These are phyloP conservation scores for Rhizopogon salebrosus DNA, from an alignment of 768 basidiomycete species.

Conservation along the genomic window DNA sequence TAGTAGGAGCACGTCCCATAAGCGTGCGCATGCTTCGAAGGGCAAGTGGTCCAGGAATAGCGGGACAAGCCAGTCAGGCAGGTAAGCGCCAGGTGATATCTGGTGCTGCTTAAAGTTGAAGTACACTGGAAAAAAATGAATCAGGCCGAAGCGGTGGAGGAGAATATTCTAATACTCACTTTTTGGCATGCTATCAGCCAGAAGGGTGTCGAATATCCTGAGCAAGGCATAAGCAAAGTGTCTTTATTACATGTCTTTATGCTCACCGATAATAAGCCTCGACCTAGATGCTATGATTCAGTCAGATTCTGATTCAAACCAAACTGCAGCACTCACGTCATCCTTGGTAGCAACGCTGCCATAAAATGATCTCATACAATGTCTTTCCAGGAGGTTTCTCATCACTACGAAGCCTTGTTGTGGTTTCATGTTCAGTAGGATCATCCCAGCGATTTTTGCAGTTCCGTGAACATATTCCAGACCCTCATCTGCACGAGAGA, in stretches of 20 bases:
- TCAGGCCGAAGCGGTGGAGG: background rate
- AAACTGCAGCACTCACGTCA: slow-evolving; percentile 54
- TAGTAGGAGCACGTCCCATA: slow-evolving; percentile 85
- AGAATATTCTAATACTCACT: slow-evolving; percentile 40
- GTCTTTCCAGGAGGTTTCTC: slow-evolving; percentile 81
- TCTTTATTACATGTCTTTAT: background rate
- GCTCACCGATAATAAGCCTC: slow-evolving; percentile 86
- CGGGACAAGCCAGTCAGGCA: slow-evolving; percentile 76
- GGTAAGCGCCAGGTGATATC: slow-evolving; percentile 79
- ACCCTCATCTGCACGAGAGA: slow-evolving; percentile 78
- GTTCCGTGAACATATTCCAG: slow-evolving; percentile 67
- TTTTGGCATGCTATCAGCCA: slow-evolving; percentile 93
- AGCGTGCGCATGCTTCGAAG: slow-evolving; percentile 81
- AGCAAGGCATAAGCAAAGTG: background rate
- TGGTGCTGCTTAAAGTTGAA: slow-evolving; percentile 95
- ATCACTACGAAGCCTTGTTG: slow-evolving; percentile 76
- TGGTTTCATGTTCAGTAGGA: slow-evolving; percentile 75
- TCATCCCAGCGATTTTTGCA: slow-evolving; percentile 79
- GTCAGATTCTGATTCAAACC: slow-evolving; percentile 20
- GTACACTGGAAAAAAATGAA: slow-evolving; percentile 51
- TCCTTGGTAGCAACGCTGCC: slow-evolving; percentile 65
- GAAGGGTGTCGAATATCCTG: slow-evolving; percentile 87
- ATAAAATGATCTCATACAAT: slow-evolving; percentile 82
- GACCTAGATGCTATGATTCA: slow-evolving; percentile 44
- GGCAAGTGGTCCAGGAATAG: slow-evolving; percentile 85